Percentiles rank a stretch among this genome's conserved stretches.
These are phyloP conservation scores for Eimeria acervulina DNA, from an alignment of 169 alveolate genomes.

Conservation along the genomic window DNA sequence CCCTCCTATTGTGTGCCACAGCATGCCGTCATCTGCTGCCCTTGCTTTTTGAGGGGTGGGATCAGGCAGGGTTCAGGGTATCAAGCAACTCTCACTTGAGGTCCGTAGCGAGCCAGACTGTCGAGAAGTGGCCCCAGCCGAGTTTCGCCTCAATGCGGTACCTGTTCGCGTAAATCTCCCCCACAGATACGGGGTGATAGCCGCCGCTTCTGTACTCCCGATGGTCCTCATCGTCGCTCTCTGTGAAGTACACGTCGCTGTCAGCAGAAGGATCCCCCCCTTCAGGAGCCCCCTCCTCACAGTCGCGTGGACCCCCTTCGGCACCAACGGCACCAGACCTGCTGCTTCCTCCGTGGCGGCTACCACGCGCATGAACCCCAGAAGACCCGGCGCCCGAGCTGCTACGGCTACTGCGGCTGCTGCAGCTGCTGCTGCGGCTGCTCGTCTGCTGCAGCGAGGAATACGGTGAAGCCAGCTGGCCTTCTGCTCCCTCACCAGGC, in stretches of 20 bases:
- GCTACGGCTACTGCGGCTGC: conserved; percentile 67
- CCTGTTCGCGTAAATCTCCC: conserved; percentile 95
- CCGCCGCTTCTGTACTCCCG: conserved; percentile 85
- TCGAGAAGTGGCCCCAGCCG: conserved; percentile 99
- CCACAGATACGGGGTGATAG: conserved; percentile 85
- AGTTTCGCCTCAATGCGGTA: conserved; percentile 98
- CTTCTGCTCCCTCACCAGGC: conserved; percentile 42
- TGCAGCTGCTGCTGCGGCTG: conserved; percentile 80
- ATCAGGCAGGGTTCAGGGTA: background rate
- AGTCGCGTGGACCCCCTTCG: conserved; percentile 3
- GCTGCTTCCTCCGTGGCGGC: conserved; percentile 41
- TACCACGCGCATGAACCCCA: background rate
- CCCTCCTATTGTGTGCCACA: background rate
- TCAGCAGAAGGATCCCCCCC: conserved; percentile 62
- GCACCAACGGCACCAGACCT: conserved; percentile 24
- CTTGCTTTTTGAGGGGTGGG: background rate
- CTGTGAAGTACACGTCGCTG: conserved; percentile 83
- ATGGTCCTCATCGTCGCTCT: conserved; percentile 86
- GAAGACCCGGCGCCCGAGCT: conserved; percentile 9
- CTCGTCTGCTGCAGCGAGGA: conserved; percentile 51
- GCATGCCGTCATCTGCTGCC: background rate
- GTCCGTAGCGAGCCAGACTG: conserved; percentile 99
- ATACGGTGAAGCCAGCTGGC: conserved; percentile 18
- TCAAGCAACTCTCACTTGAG: conserved; percentile 35
- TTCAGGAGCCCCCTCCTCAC: conserved; percentile 53